A percentile compares a stretch with the other conserved stretches of the same genome.
Evolutionary conservation across 495 filamentous ascomycete species (phyloP).

Genomic region (Talaromyces ruber): DNA sequence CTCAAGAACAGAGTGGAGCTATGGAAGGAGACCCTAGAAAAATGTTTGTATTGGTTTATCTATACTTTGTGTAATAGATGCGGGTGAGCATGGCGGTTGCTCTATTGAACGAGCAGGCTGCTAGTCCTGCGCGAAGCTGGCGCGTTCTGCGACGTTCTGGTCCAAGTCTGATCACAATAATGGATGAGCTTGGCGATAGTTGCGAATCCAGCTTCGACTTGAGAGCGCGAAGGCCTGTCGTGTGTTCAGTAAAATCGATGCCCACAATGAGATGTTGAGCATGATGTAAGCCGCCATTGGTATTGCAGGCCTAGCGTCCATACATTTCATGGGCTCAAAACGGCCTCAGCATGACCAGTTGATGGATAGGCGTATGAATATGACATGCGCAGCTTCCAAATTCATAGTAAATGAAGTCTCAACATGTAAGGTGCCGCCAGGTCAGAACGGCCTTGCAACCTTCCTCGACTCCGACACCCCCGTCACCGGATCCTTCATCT

Average conservation of each 20-base stretch:
- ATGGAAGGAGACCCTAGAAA: not conserved
- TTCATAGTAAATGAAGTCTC: not conserved
- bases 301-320: not conserved
- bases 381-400: not conserved
- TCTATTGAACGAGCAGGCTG: not conserved
- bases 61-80: not conserved
- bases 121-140: not conserved
- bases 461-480: constrained; percentile 74
- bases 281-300: not conserved
- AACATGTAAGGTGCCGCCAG: not conserved
- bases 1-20: not conserved
- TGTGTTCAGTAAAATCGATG: not conserved
- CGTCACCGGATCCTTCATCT: constrained; percentile 79
- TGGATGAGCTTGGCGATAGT: not conserved
- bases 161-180: not conserved
- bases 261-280: not conserved
- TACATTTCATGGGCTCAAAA: not conserved
- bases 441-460: constrained; percentile 80
- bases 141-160: not conserved
- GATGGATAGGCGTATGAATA: not conserved
- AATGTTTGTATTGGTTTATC: not conserved
- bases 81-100: not conserved
- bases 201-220: not conserved
- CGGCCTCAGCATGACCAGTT: not conserved
- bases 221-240: not conserved